Percentiles rank a stretch among this genome's conserved stretches.
These are phyloP conservation scores for Afroboletus lepidellus DNA, from an alignment of 1,284 basidiomycete species.

Conservation along the genomic window DNA sequence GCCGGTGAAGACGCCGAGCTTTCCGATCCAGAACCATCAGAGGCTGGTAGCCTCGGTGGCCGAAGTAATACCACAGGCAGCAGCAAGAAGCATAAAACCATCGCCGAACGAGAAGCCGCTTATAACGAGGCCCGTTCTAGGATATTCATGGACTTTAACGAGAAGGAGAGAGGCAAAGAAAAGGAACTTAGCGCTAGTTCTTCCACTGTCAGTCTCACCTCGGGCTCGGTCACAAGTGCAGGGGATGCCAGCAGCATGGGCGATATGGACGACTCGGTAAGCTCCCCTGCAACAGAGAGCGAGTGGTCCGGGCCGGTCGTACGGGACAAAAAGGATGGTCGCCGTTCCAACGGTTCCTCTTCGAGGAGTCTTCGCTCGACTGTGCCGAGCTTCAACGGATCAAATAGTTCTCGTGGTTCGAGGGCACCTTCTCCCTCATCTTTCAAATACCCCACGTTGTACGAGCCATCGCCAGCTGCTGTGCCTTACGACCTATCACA, in stretches of 20 bases:
- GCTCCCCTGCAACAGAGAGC: constrained; percentile 73
- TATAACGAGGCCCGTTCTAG: constrained; percentile 79
- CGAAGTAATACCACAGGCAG: constrained; percentile 60
- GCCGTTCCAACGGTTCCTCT: constrained; percentile 52
- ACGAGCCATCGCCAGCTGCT: constrained; percentile 53
- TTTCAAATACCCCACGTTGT: constrained; percentile 66
- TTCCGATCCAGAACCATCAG: constrained; percentile 75
- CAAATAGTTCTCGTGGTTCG: constrained; percentile 63
- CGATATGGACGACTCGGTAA: constrained; percentile 63
- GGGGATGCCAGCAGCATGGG: constrained; percentile 55
- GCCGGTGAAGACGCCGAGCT: constrained; percentile 70
- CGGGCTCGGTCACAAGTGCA: constrained; percentile 59
- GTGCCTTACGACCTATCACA: constrained; percentile 51
- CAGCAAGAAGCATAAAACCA: constrained; percentile 67
- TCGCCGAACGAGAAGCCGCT: constrained; percentile 78
- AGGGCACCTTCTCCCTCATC: constrained; percentile 67
- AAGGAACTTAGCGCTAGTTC: constrained; percentile 74
- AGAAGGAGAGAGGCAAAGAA: constrained; percentile 71
- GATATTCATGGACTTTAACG: constrained; percentile 79
- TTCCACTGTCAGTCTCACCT: constrained; percentile 66
- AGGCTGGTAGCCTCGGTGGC: constrained; percentile 70
- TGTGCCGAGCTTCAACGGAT: constrained; percentile 51
- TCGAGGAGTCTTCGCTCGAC: constrained; percentile 55
- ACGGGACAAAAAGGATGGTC: constrained; percentile 51
- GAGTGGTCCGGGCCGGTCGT: constrained; percentile 69